phyloP scores from a whole-genome alignment of 164 flowering plant genomes.

The Saururus chinensis region DNA sequence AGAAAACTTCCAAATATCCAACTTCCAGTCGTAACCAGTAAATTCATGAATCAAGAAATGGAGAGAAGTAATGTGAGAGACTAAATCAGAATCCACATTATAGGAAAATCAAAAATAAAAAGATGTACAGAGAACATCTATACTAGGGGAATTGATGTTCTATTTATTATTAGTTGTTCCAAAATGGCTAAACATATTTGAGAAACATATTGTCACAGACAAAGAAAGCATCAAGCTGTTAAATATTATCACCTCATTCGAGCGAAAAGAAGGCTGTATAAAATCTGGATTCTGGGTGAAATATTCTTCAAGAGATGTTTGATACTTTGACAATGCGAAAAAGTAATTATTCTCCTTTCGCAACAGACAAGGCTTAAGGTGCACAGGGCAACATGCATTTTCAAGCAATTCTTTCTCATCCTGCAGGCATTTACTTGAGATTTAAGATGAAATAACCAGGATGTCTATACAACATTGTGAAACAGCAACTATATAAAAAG shows the following conservation, averaged over 20 bases:
- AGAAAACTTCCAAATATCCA: too few relatives aligned
- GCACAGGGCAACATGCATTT: constrained; percentile 73
- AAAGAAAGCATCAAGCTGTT: too few relatives aligned
- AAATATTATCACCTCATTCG: constrained; percentile 54
- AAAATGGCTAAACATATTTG: too few relatives aligned
- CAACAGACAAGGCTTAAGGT: constrained; percentile 75
- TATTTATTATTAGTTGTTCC: too few relatives aligned
- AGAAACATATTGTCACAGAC: too few relatives aligned
- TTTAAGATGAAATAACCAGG: not conserved
- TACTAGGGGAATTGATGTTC: too few relatives aligned
- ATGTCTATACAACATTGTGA: not conserved
- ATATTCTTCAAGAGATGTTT: constrained; percentile 57
- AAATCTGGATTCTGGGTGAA: constrained; percentile 54
- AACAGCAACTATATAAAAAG: not conserved
- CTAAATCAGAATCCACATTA: too few relatives aligned
- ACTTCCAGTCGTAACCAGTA: too few relatives aligned
- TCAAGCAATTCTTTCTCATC: constrained; percentile 89
- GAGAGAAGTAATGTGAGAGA: too few relatives aligned
- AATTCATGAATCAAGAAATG: too few relatives aligned
- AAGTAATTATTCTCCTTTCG: constrained; percentile 93
- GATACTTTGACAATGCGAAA: constrained; percentile 86
- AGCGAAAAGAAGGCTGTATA: constrained; percentile 78
- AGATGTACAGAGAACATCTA: too few relatives aligned
- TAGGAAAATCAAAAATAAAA: too few relatives aligned
- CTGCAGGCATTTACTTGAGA: constrained; percentile 21